Conservation (phyloP, 2,329 filamentous ascomycete genomes). For the Albophoma yamanashiensis region DNA sequence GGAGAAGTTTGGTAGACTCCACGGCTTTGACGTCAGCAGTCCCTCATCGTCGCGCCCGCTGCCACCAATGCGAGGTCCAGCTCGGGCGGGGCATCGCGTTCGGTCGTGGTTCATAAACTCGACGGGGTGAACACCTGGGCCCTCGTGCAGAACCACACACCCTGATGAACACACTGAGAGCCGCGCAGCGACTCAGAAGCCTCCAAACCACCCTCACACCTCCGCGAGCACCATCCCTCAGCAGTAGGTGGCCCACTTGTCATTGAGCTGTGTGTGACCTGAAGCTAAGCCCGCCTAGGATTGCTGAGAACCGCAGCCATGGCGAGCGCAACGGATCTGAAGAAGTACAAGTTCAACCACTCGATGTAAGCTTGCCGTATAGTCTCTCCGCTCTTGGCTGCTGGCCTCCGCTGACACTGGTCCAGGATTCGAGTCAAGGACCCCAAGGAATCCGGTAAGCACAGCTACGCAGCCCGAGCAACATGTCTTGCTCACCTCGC, state of each 20-base stretch:
- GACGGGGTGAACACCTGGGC: background rate
- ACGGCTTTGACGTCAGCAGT: background rate
- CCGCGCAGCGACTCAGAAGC: constrained; percentile 12
- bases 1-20: background rate
- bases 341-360: constrained; percentile 78
- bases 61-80: background rate
- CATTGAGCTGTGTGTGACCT: background rate
- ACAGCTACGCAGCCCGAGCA: background rate
- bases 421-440: constrained; percentile 86
- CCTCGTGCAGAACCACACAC: background rate
- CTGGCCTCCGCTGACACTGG: constrained; percentile 5
- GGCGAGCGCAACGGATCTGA: constrained; percentile 61
- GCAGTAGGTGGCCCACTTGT: background rate
- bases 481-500: background rate
- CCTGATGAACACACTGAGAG: constrained; percentile 14
- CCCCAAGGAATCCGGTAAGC: constrained; percentile 63
- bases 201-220: constrained; percentile 9
- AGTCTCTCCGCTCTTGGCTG: background rate
- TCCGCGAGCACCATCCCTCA: constrained; percentile 2
- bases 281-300: background rate
- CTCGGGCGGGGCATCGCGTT: background rate
- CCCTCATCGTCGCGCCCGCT: background rate
- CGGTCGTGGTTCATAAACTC: background rate
- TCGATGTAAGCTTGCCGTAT: constrained; percentile 52
- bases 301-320: constrained; percentile 22